Conservation (phyloP, 2,329 filamentous ascomycete species). For the Arthrobotrys megalospora region DNA sequence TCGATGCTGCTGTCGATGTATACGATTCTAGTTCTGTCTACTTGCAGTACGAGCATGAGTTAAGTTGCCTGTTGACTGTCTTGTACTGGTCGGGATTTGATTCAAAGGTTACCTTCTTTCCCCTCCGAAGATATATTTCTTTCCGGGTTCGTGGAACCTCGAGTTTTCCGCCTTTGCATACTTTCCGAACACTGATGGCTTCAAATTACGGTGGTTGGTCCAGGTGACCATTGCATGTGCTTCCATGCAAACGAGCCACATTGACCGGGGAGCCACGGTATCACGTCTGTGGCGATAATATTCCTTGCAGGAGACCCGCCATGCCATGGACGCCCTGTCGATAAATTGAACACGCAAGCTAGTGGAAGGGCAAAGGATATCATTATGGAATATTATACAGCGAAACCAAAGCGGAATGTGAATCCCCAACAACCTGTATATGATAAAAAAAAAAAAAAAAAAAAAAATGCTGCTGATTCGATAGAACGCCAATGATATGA, state of each 20-base stretch:
- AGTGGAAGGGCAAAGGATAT: neutral
- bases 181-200: constrained; percentile 28
- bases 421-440: constrained; percentile 27
- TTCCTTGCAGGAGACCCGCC: constrained; percentile 23
- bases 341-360: neutral
- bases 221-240: constrained; percentile 54
- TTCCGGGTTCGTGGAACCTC: constrained; percentile 51
- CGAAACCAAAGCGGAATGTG: constrained; percentile 22
- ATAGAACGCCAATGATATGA: constrained; percentile 20
- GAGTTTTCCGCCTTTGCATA: constrained; percentile 18
- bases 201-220: constrained; percentile 60
- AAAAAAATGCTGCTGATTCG: neutral
- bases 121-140: constrained; percentile 39
- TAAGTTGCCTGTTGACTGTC: neutral
- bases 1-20: constrained; percentile 16
- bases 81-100: constrained; percentile 15
- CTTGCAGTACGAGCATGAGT: constrained; percentile 12
- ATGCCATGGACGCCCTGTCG: constrained; percentile 5
- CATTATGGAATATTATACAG: constrained; percentile 43
- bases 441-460: neutral
- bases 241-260: constrained; percentile 49
- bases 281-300: constrained; percentile 41
- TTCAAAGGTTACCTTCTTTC: constrained; percentile 18
- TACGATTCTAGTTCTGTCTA: neutral
- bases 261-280: constrained; percentile 47